Percentiles rank a stretch among this genome's conserved stretches.
These are phyloP conservation scores for Rubroboletus pulcherrimus DNA, from an alignment of 768 basidiomycete species.

Conservation along the genomic window DNA sequence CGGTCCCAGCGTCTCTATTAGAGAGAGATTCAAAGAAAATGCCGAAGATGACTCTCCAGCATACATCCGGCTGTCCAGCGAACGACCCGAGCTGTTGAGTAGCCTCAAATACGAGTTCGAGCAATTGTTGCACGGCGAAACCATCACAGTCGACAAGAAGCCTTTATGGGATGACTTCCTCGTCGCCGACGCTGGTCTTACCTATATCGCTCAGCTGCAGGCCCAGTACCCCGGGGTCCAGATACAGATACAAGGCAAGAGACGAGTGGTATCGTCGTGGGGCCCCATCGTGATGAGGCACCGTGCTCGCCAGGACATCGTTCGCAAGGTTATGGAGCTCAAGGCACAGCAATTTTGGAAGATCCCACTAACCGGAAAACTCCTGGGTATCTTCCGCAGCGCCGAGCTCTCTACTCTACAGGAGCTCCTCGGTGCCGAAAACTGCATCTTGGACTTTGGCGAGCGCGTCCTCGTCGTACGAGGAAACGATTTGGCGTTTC, in stretches of 20 bases:
- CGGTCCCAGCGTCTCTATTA: constrained; percentile 30
- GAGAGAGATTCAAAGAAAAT: constrained; percentile 17
- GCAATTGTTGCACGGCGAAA: constrained; percentile 58
- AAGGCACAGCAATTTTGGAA: constrained; percentile 38
- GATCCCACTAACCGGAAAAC: constrained; percentile 45
- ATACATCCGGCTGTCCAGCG: constrained; percentile 47
- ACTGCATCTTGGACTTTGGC: constrained; percentile 46
- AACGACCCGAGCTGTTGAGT: constrained; percentile 47
- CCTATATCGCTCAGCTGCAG: constrained; percentile 46
- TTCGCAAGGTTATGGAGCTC: constrained; percentile 44
- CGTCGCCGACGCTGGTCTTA: constrained; percentile 34
- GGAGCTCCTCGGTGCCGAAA: constrained; percentile 51
- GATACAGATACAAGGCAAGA: constrained; percentile 39
- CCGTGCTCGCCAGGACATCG: constrained; percentile 41
- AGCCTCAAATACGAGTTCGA: constrained; percentile 60
- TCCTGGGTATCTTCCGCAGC: constrained; percentile 45
- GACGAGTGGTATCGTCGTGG: constrained; percentile 51
- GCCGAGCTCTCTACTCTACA: constrained; percentile 45
- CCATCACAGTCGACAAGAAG: constrained; percentile 47
- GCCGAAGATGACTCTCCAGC: constrained; percentile 20
- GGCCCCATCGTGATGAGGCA: constrained; percentile 44
- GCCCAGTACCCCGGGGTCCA: constrained; percentile 35
- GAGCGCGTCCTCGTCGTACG: constrained; percentile 47
- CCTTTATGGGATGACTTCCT: constrained; percentile 69
- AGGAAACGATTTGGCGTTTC: constrained; percentile 43